A percentile compares a stretch with the other conserved stretches of the same genome.
Conservation (phyloP, 78 protist species). For the Dictyostelium firmibasis region DNA sequence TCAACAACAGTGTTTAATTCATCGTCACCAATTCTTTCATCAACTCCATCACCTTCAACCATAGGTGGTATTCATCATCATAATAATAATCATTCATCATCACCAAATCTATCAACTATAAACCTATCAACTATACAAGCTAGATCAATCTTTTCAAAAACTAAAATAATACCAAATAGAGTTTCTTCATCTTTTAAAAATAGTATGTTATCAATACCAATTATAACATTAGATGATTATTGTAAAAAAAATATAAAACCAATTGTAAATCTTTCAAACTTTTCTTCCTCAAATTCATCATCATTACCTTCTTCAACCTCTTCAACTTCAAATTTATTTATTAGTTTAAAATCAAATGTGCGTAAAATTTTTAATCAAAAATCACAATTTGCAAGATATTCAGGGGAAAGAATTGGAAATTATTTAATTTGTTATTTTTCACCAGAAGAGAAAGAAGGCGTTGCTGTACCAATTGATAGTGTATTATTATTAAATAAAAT, state of each 20-base stretch:
- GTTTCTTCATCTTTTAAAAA: background rate
- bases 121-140: background rate
- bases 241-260: background rate
- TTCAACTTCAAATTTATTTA: background rate
- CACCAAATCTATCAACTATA: background rate
- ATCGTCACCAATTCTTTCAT: background rate
- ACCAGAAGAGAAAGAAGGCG: conserved; percentile 43
- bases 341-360: background rate
- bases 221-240: conserved; percentile 36
- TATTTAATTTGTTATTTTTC: conserved; percentile 25
- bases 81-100: background rate
- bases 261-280: background rate
- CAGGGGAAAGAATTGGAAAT: conserved; percentile 34
- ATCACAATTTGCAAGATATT: conserved; percentile 50
- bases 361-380: conserved; percentile 12
- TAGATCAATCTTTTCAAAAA: background rate
- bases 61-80: background rate
- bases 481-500: conserved; percentile 12
- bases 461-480: conserved; percentile 43
- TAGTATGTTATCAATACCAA: background rate
- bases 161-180: background rate
- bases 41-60: background rate
- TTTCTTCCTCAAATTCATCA: no score
- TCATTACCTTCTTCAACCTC: no score
- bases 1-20: background rate